A percentile compares a stretch with the other conserved stretches of the same genome.
Conservation (phyloP, 176 grass and related monocot genomes). For the Elaeis guineensis region DNA sequence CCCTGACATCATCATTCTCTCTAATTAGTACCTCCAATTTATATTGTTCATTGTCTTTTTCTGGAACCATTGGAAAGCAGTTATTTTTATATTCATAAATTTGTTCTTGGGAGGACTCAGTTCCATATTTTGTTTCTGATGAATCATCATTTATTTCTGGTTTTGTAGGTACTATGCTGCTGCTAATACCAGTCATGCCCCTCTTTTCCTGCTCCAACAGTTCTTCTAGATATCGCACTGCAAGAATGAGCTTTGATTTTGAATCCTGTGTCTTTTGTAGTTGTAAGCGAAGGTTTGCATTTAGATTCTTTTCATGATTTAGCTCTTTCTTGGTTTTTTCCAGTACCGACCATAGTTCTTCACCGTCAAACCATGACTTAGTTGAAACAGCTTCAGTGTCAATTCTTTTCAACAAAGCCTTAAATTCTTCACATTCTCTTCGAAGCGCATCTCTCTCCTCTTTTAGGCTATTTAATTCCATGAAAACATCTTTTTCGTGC, state of each 20-base stretch:
- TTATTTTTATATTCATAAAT: conserved; percentile 35
- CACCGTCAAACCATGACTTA: conserved; percentile 31
- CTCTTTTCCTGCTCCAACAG: conserved; percentile 64
- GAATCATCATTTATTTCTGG: conserved; percentile 28
- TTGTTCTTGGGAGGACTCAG: conserved; percentile 32
- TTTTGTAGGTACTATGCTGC: conserved; percentile 17
- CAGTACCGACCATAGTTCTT: conserved; percentile 50
- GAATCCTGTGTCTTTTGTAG: conserved; percentile 88
- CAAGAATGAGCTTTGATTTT: conserved; percentile 74
- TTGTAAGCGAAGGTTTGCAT: conserved; percentile 57
- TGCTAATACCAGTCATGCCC: conserved; percentile 29
- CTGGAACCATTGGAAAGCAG: conserved; percentile 35
- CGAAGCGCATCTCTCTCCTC: conserved; percentile 71
- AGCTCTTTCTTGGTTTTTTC: conserved; percentile 83
- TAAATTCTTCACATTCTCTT: conserved; percentile 74
- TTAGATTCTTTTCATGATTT: conserved; percentile 71
- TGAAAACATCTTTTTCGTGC: conserved; percentile 68
- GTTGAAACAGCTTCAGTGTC: conserved; percentile 26
- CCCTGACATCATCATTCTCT: conserved; percentile 26
- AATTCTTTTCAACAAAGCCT: conserved; percentile 29
- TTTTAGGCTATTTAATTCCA: conserved; percentile 52
- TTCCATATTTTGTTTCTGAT: conserved; percentile 37
- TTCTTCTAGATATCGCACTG: conserved; percentile 85
- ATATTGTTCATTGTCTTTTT: conserved; percentile 46
- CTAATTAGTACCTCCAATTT: conserved; percentile 52